Conservation (phyloP, 495 filamentous ascomycete genomes). For the Penicillium ucsense region DNA sequence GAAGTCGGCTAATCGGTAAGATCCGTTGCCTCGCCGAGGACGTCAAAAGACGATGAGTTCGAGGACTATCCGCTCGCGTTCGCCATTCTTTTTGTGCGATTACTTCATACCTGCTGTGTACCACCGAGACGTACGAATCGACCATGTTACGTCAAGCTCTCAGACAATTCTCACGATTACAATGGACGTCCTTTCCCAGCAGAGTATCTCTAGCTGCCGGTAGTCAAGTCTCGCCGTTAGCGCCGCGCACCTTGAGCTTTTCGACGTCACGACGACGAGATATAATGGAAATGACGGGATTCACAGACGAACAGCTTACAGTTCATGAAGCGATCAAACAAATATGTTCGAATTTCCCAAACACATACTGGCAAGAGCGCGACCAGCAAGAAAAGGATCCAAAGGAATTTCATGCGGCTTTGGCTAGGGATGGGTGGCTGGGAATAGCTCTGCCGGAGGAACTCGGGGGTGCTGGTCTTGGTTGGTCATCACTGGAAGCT, state of each 20-base stretch:
- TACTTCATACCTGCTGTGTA: no score
- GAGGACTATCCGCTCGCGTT: no score
- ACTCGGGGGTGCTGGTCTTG: conserved; percentile 63
- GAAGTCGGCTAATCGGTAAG: conserved; percentile 11
- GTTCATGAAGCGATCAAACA: conserved; percentile 61
- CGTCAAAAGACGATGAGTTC: no score
- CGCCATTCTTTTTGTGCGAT: no score
- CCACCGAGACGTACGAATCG: no score
- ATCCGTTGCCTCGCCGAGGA: not conserved
- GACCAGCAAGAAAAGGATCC: conserved; percentile 62
- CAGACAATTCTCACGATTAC: not conserved
- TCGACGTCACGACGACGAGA: conserved; percentile 20
- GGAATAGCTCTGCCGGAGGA: conserved; percentile 67
- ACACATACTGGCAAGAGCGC: conserved; percentile 59
- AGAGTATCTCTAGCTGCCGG: not conserved
- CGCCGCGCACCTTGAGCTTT: conserved; percentile 10
- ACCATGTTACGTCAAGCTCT: no score
- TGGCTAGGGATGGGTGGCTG: conserved; percentile 76
- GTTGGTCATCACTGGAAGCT: conserved; percentile 30
- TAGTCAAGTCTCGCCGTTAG: not conserved
- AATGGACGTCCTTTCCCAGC: not conserved
- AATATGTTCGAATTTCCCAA: conserved; percentile 56
- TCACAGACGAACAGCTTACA: conserved; percentile 60
- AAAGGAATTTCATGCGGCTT: conserved; percentile 59
- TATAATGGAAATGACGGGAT: conserved; percentile 63